Evolutionary conservation across 164 flowering plant genomes (phyloP), one percentile per base, ranked within the genome.

Genomic region (Magnolia sinica): DNA sequence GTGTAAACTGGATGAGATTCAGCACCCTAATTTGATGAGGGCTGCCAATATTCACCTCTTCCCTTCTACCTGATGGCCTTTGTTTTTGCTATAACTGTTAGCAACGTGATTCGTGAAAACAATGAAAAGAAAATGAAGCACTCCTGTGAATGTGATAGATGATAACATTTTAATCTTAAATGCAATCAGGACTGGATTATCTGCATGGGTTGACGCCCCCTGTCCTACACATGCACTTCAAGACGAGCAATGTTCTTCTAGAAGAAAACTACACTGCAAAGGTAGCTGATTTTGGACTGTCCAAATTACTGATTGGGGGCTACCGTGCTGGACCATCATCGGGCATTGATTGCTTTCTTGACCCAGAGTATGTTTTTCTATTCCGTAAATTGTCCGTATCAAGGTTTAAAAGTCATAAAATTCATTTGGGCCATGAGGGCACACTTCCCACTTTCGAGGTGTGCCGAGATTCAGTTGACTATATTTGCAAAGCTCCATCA

Each of bases 251-350:
- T 24, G 86, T 88, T 78, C 87, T 86, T 29, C 64, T 88, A 22
- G 89, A 88, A 77, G 86, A 84, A 37, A 79, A 83, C 67, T 86
- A 76, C 68, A 64, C 64, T 22, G 78, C 86, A 64, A 86, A 82
- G 81, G 87, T 88, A 76, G 84, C 87, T 78, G 90, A 88, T 78
- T 83, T 74, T 73, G 90, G 89, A 71, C 77, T 88, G 49, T 78
- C 82, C 27, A 83, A 79, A 72, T 73, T 87, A 71, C 71, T 86
- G 20, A 52, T 51, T 45, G 82, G 83, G 50, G 74, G 70, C 66
- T 50, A 68, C 59, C 80, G 74, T 22, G 85, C 84, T 16, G 88
- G 84, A 76, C 72, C 87, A 64, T 86, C 88, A 63, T 79, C 80
- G 2, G 24, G 71, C 69, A 59, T 81, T 29, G 86, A 86, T 75